These are phyloP conservation scores for Metschnikowia henanensis DNA, from an alignment of 805 yeast species.

Conservation along the genomic window DNA sequence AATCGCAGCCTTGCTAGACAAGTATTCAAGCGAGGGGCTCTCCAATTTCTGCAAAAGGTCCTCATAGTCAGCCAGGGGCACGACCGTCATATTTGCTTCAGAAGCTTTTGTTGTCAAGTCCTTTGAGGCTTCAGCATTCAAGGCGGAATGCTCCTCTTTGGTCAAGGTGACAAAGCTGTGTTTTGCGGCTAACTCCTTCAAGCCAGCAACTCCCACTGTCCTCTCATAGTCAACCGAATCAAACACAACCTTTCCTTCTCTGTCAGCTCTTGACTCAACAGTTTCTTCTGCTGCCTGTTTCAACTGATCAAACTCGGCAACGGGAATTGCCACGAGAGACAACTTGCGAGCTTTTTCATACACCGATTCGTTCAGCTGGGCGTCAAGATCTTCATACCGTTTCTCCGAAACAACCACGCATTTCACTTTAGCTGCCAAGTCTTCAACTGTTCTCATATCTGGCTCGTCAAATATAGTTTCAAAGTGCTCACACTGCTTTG, in stretches of 20 bases:
- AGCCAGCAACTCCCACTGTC: slow-evolving; percentile 3
- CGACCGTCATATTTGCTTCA: slow-evolving; percentile 7
- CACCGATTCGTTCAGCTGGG: slow-evolving; percentile 11
- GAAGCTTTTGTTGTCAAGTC: slow-evolving; percentile 13
- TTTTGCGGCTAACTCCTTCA: slow-evolving; percentile 10
- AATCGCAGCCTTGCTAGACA: slow-evolving; percentile 6
- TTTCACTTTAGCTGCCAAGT: slow-evolving; percentile 7
- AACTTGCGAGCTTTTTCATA: slow-evolving; percentile 13
- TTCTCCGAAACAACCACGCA: slow-evolving; percentile 7
- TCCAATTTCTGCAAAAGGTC: neutral
- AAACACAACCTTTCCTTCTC: slow-evolving; percentile 9
- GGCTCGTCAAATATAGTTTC: slow-evolving; percentile 11
- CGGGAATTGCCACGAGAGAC: slow-evolving; percentile 14
- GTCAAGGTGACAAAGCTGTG: slow-evolving; percentile 8
- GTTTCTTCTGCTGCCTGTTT: slow-evolving; percentile 7
- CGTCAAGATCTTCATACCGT: slow-evolving; percentile 7
- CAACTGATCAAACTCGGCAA: slow-evolving; percentile 8
- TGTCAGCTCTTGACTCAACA: slow-evolving; percentile 11
- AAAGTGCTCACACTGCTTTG: slow-evolving; percentile 9
- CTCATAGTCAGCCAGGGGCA: slow-evolving; percentile 11
- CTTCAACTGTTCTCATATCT: slow-evolving; percentile 7
- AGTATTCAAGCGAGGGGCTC: slow-evolving; percentile 5
- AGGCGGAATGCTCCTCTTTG: slow-evolving; percentile 6
- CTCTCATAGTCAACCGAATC: slow-evolving; percentile 4
- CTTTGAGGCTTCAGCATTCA: slow-evolving; percentile 10